These are phyloP conservation scores for Thinopyrum elongatum DNA, from an alignment of 176 grass and related monocot genomes.

Conservation along the genomic window DNA sequence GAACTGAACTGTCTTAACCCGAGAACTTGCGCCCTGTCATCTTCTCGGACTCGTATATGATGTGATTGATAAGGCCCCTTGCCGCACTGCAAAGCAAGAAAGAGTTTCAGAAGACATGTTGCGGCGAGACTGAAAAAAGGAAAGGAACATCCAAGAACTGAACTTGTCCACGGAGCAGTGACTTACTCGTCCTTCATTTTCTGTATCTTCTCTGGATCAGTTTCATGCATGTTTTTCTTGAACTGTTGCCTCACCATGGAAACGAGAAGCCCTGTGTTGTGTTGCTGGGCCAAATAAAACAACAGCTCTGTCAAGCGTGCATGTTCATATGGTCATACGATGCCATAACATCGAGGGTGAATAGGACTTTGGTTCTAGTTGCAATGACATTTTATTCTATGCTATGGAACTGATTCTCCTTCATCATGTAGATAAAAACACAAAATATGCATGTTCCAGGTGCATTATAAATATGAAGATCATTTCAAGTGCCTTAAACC, in stretches of 20 bases:
- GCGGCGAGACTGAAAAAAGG: not conserved
- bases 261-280: slow-evolving; percentile 79
- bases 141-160: not conserved
- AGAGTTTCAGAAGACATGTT: slow-evolving; percentile 19
- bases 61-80: slow-evolving; percentile 96
- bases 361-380: not conserved
- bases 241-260: slow-evolving; percentile 92
- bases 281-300: slow-evolving; percentile 62
- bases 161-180: not conserved
- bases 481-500: not conserved
- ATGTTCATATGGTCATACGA: not conserved
- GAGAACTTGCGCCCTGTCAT: slow-evolving; percentile 76
- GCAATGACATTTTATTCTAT: not conserved
- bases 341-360: not conserved
- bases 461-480: not conserved
- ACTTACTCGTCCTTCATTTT: slow-evolving; percentile 93
- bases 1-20: slow-evolving; percentile 29
- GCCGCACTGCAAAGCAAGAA: slow-evolving; percentile 66
- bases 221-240: slow-evolving; percentile 91
- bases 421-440: not conserved
- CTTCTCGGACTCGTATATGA: slow-evolving; percentile 84
- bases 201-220: slow-evolving; percentile 91
- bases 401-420: not conserved
- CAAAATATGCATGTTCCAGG: not conserved
- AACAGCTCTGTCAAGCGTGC: slow-evolving; percentile 2